Conservation (phyloP, 2,329 filamentous ascomycete species). For the Cordyceps pruinosa region DNA sequence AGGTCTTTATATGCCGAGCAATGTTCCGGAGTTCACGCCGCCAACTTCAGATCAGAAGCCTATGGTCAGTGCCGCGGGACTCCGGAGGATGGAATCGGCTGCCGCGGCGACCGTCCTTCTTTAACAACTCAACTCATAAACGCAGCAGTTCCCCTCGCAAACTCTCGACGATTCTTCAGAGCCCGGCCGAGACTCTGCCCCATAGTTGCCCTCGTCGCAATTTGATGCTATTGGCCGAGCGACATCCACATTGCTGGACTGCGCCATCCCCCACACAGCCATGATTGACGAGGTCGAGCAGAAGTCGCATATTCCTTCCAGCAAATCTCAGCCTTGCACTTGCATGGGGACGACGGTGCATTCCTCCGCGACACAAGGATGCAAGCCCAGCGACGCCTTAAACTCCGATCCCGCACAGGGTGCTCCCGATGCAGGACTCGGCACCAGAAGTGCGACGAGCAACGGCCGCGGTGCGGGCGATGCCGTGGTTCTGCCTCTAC, state of each 20-base stretch:
- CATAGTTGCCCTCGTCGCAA: not conserved
- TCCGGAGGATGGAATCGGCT: not conserved
- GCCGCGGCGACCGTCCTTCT: not conserved
- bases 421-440: slow-evolving; percentile 16
- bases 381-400: not conserved
- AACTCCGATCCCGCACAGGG: slow-evolving; percentile 15
- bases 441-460: slow-evolving; percentile 17
- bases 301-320: not conserved
- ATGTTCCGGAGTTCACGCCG: not conserved
- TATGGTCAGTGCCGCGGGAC: not conserved
- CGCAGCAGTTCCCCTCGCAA: not conserved
- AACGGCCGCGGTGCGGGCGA: slow-evolving; percentile 15
- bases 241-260: not conserved
- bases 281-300: not conserved
- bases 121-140: not conserved
- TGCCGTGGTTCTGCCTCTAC: slow-evolving; percentile 9
- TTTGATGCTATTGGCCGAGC: not conserved
- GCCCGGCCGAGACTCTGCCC: not conserved
- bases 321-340: not conserved
- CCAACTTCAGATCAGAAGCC: not conserved
- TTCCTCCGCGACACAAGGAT: not conserved
- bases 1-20: not conserved
- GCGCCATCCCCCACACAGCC: not conserved
- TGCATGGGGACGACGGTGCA: not conserved
- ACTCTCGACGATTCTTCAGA: not conserved